Conservation (phyloP, 2,329 filamentous ascomycete species). For the Bipolaris sorokiniana region DNA sequence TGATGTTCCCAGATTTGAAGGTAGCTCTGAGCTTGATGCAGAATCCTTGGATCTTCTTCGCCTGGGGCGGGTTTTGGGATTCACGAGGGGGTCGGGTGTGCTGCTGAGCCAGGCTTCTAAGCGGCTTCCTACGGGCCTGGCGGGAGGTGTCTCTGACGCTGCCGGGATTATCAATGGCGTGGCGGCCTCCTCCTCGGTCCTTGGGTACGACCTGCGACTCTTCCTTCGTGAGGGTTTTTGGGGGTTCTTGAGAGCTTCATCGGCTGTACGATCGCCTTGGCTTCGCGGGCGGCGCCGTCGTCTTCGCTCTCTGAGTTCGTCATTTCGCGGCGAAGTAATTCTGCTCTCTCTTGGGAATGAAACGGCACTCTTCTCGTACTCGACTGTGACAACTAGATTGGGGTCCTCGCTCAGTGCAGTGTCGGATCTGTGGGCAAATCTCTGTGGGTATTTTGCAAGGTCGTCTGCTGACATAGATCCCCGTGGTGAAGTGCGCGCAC, state of each 20-base stretch:
- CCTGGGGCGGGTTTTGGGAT: constrained; percentile 50
- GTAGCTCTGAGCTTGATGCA: constrained; percentile 36
- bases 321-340: constrained; percentile 23
- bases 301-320: constrained; percentile 39
- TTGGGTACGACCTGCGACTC: constrained; percentile 35
- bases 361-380: constrained; percentile 33
- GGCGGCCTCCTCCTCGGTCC: constrained; percentile 30
- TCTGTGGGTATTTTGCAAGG: constrained; percentile 19
- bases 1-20: constrained; percentile 35
- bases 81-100: constrained; percentile 62
- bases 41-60: constrained; percentile 39
- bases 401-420: constrained; percentile 33
- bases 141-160: constrained; percentile 43
- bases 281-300: constrained; percentile 36
- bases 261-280: constrained; percentile 32
- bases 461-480: constrained; percentile 44
- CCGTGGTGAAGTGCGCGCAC: constrained; percentile 39
- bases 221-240: constrained; percentile 27
- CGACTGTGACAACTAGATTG: constrained; percentile 35
- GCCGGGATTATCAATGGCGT: constrained; percentile 25
- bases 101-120: constrained; percentile 68
- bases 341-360: constrained; percentile 19
- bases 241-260: constrained; percentile 31
- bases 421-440: constrained; percentile 31
- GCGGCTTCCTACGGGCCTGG: constrained; percentile 56